Evolutionary conservation across 1,284 basidiomycete genomes (phyloP).

Genomic region (Tremellales sp.): DNA sequence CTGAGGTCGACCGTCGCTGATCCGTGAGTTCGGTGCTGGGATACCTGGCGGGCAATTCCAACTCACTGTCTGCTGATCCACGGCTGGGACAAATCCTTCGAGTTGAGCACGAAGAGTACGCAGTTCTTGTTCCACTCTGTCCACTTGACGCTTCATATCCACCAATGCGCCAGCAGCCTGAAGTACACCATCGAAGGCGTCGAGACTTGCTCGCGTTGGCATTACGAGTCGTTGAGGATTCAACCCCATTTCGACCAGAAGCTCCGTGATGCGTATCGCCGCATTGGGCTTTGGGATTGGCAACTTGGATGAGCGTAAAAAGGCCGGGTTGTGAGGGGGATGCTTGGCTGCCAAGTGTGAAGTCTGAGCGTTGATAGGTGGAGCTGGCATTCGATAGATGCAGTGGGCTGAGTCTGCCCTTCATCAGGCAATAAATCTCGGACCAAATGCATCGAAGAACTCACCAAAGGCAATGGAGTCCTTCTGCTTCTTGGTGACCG

Average conservation of each 20-base stretch:
- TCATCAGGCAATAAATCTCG: too few relatives aligned
- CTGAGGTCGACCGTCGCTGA: conserved; percentile 25
- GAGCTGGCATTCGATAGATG: conserved; percentile 40
- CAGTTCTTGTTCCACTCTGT: conserved; percentile 79
- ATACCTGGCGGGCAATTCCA: too few relatives aligned
- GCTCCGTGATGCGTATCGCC: conserved; percentile 65
- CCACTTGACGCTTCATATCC: conserved; percentile 82
- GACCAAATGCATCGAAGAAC: conserved; percentile 5
- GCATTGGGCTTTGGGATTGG: conserved; percentile 68
- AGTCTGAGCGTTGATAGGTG: conserved; percentile 18
- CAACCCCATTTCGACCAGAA: conserved; percentile 70
- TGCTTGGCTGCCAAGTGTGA: conserved; percentile 38
- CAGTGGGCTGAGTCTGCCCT: conserved; percentile 36
- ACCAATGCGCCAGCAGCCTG: conserved; percentile 67
- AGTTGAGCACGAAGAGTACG: conserved; percentile 63
- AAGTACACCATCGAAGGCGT: conserved; percentile 66
- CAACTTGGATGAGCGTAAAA: conserved; percentile 76
- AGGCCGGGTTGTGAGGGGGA: conserved; percentile 62
- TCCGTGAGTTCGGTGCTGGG: too few relatives aligned
- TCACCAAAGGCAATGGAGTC: conserved; percentile 35
- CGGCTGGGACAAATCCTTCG: conserved; percentile 47
- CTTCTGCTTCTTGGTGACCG: conserved; percentile 34
- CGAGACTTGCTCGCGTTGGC: conserved; percentile 77
- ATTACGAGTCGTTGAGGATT: conserved; percentile 74
- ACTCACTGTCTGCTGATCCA: conserved; percentile 20